A percentile compares a stretch with the other conserved stretches of the same genome.
These are phyloP conservation scores for Gaertneriomyces sp. DNA, from an alignment of 192 early-diverging fungal genomes.

Conservation along the genomic window DNA sequence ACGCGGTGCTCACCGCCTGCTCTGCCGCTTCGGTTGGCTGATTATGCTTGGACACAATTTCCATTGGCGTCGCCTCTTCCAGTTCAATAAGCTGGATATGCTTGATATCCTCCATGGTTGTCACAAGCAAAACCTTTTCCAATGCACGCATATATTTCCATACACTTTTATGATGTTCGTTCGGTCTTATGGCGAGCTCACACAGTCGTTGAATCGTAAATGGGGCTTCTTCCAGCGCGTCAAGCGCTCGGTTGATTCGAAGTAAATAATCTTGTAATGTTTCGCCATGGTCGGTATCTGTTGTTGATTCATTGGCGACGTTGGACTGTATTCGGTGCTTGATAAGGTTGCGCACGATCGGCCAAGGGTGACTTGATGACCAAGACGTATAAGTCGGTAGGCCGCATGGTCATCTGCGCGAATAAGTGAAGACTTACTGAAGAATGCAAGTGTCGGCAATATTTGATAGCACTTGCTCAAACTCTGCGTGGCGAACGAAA, in stretches of 20 bases:
- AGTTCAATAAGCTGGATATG: slow-evolving; percentile 3
- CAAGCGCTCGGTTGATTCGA: slow-evolving; percentile 5
- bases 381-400: too few relatives aligned
- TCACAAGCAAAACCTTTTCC: slow-evolving; percentile 28
- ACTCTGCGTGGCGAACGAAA: too few relatives aligned
- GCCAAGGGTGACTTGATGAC: slow-evolving; percentile 10
- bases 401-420: too few relatives aligned
- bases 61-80: slow-evolving; percentile 5
- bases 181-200: slow-evolving; percentile 18
- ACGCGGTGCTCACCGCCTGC: too few relatives aligned
- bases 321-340: slow-evolving; percentile 7
- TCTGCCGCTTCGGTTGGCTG: too few relatives aligned
- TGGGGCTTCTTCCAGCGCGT: slow-evolving; percentile 11
- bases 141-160: slow-evolving; percentile 26
- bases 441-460: too few relatives aligned
- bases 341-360: neutral
- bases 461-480: too few relatives aligned
- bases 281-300: slow-evolving; percentile 2
- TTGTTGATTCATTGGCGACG: slow-evolving; percentile 3
- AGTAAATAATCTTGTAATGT: slow-evolving; percentile 6
- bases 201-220: slow-evolving; percentile 23
- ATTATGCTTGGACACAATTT: neutral
- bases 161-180: slow-evolving; percentile 11
- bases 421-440: too few relatives aligned
- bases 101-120: slow-evolving; percentile 2